Percentiles rank a stretch among this genome's conserved stretches.
Conservation (phyloP, 192 early-diverging fungal genomes). For the Coemansia javaensis region DNA sequence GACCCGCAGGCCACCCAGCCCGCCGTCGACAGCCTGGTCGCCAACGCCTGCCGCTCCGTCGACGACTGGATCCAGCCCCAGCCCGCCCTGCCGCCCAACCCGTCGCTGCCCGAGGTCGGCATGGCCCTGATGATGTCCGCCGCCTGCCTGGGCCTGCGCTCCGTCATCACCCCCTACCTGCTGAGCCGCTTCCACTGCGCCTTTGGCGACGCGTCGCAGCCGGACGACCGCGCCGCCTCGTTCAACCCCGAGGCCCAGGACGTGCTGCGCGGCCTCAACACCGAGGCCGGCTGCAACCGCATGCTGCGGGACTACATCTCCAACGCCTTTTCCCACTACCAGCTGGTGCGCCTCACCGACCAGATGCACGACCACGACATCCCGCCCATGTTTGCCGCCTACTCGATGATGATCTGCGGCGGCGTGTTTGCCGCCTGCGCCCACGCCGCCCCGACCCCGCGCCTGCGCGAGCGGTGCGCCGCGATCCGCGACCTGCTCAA, state of each 20-base stretch:
- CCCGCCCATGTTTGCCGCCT: conserved; percentile 40
- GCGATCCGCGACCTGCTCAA: not conserved
- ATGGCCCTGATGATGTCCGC: conserved; percentile 30
- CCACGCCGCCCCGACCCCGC: conserved; percentile 17
- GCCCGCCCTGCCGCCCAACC: conserved; percentile 18
- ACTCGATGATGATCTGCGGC: conserved; percentile 34
- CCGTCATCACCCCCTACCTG: conserved; percentile 33
- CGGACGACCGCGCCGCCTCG: not conserved
- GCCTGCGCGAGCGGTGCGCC: conserved; percentile 8
- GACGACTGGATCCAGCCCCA: conserved; percentile 25
- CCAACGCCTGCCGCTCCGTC: conserved; percentile 16
- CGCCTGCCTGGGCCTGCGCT: conserved; percentile 29
- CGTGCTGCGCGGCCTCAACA: conserved; percentile 5
- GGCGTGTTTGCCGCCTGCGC: conserved; percentile 40
- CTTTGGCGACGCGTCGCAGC: no score
- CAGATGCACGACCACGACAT: conserved; percentile 10
- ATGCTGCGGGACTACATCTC: conserved; percentile 28
- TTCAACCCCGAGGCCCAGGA: not conserved
- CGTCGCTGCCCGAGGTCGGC: conserved; percentile 17
- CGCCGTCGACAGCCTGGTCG: conserved; percentile 26
- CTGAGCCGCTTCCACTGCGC: conserved; percentile 1
- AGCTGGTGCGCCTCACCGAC: conserved; percentile 3
- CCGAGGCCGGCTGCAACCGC: conserved; percentile 1
- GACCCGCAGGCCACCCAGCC: conserved; percentile 28
- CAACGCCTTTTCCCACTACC: conserved; percentile 13